Base-by-base conservation (phyloP, 2,329 filamentous ascomycete species). In the Penicillium sp. region DNA sequence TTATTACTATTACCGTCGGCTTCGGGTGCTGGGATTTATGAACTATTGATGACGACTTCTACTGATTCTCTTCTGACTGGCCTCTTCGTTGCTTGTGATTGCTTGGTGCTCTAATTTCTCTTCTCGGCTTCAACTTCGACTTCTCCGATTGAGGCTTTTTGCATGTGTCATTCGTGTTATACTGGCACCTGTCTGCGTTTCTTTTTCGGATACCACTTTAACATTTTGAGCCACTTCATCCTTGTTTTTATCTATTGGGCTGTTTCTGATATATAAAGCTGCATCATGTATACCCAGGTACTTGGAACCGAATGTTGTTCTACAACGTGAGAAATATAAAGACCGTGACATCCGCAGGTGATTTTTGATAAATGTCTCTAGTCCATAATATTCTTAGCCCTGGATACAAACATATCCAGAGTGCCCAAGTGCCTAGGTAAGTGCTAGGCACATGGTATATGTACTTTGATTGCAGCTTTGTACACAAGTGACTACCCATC, bases 31-130 rank as follows among this genome's bases (percentile, higher is more conserved):
- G 55, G 64, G 61, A 61, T 57, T 72, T 65, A 71, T 68, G 69
- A 72, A 65, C 62, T 68, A 49, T 49, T 67, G 64, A 69, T 68
- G 68, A 73, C 67, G 65, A 61, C 57, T 51, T 35, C 42, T 50
- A 37, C 52, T 58, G 51, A 61, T 55, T 51, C 53, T 58, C 57
- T 59, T 35, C 46, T 49, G 39, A 52, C 48, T 55, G 44, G 53
- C 52, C 49, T 56, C 49, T 49, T 57, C 42, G 39, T 37, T 56
- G 37, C 39, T 47, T 45, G 26, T 43, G 33, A 55, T 42, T 42
- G 4, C 35, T 42, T 52, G 35, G 37, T 22, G 39, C 49, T 50
- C 54, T 26, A 53, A 37, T 52, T 55, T 50, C 48, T 50, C 48
- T 50, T 50, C 39, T 54, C 37, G 26, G 31, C 39, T 58, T 54